Evolutionary conservation across 352 stramenopile species (phyloP).

Genomic region (Globisporangium irregulare): DNA sequence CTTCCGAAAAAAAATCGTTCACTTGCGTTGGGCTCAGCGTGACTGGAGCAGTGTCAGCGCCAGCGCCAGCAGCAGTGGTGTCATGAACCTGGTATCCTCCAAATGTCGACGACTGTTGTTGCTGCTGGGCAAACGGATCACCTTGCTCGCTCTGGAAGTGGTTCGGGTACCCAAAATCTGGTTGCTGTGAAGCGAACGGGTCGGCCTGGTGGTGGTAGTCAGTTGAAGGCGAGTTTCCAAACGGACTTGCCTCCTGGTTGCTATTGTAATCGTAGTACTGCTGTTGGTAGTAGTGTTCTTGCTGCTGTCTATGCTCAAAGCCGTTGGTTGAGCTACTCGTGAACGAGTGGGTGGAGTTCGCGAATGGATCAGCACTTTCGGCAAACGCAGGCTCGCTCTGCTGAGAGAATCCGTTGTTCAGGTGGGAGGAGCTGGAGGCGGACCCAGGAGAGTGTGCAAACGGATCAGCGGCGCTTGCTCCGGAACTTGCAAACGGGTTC

Average conservation of each 20-base stretch:
- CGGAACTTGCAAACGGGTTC: not conserved
- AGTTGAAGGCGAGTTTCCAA: not conserved
- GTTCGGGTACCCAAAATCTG: not conserved
- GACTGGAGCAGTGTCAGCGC: not conserved
- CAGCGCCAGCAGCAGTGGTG: not conserved
- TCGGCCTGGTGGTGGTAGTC: constrained; percentile 2
- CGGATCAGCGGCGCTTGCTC: not conserved
- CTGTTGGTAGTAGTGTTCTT: constrained; percentile 1
- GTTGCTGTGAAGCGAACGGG: constrained; percentile 19
- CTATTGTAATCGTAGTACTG: constrained; percentile 8
- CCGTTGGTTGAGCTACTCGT: not conserved
- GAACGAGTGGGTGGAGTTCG: not conserved
- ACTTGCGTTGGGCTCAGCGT: constrained; percentile 22
- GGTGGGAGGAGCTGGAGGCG: not conserved
- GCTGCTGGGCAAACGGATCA: constrained; percentile 8
- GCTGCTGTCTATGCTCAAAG: constrained; percentile 6
- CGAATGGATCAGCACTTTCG: not conserved
- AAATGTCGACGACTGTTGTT: not conserved
- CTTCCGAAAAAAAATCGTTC: constrained; percentile 33
- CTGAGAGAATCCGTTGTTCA: constrained; percentile 8
- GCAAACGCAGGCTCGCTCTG: not conserved
- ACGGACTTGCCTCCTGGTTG: constrained; percentile 5
- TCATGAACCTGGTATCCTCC: constrained; percentile 4
- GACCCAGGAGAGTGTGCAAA: constrained; percentile 4
- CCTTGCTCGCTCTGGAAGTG: not conserved